phyloP scores from a whole-genome alignment of 768 basidiomycete genomes.

The Pulveroboletus sp. region DNA sequence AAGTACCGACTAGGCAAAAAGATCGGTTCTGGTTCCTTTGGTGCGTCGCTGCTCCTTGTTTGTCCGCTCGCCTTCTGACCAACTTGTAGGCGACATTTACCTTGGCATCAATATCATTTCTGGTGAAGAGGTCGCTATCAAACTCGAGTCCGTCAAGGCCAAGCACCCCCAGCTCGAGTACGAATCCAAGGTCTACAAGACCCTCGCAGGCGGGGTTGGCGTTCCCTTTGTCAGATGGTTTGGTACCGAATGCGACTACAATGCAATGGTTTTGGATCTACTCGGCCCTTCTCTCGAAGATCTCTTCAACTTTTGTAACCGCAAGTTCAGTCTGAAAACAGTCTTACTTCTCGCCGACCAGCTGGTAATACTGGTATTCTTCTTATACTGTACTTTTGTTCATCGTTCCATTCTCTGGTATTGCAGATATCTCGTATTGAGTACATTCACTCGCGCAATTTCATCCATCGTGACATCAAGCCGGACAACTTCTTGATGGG shows the following conservation, averaged over 20 bases:
- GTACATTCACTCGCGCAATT: constrained; percentile 99
- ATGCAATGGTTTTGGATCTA: constrained; percentile 98
- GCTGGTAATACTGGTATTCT: constrained; percentile 45
- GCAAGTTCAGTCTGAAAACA: constrained; percentile 97
- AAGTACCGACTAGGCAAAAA: constrained; percentile 99
- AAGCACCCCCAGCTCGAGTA: constrained; percentile 99
- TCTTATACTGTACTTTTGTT: constrained; percentile 37
- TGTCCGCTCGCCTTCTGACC: constrained; percentile 7
- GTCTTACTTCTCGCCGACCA: constrained; percentile 96
- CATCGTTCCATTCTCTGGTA: constrained; percentile 6
- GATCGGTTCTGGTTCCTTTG: constrained; percentile 98
- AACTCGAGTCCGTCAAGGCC: constrained; percentile 99
- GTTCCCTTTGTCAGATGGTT: constrained; percentile 98
- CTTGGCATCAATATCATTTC: constrained; percentile 99
- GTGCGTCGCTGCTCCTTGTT: constrained; percentile 43
- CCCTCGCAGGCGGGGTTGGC: constrained; percentile 97
- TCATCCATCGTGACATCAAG: constrained; percentile 97
- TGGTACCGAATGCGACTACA: constrained; percentile 96
- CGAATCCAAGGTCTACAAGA: constrained; percentile 93
- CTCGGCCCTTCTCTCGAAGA: constrained; percentile 90
- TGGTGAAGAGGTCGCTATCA: constrained; percentile 99
- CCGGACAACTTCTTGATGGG: constrained; percentile 99
- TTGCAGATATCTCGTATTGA: constrained; percentile 94
- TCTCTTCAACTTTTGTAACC: constrained; percentile 92
- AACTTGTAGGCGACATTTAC: constrained; percentile 84